Base-by-base conservation (phyloP, 345 rosid species). In the Gossypium australe region DNA sequence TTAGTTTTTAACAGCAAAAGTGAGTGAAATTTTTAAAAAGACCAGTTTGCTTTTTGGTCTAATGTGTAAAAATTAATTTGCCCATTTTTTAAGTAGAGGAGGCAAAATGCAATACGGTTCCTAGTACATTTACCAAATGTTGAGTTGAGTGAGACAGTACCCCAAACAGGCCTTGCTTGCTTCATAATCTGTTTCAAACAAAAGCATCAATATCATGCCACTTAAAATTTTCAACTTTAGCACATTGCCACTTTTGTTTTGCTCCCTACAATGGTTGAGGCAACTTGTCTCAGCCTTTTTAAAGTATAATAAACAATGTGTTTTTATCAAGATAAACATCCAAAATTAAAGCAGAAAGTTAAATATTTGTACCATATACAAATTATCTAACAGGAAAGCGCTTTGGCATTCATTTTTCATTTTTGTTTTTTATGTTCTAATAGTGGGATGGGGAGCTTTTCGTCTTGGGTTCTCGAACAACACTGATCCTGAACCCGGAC, bases 401-500 rank as follows among this genome's bases (percentile, higher is more conserved):
- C n/a, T 13, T 48, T 1, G 11, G 71, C 41, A 48, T 10, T 10
- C 12, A 0, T 57, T 34, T 34, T 34, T 34, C 41, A 5, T 6
- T 34, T 57, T 38, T 11, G 57, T 16, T 25, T 1, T 57, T 43
- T 52, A 61, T 71, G 52, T 70, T 16, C 49, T 44, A 53, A 17
- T 27, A 92, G 98, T 82, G 85, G 88, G 89, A 72, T 94, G 97
- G 95, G 90, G 96, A 60, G 22, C 86, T 77, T 87, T 89, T 81
- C 94, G 87, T 81, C 85, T 92, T 77, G 97, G 97, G 7, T 94
- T 84, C 86, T 85, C 94, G 29, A 86, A 82, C 76, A 92, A 79
- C 84, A 83, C 84, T 56, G 98, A 94, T 82, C 93, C 98, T 17
- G 98, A 94, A 70, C 98, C 98, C 0, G 98, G 98, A 67, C 82